Evolutionary conservation across 306 rosid species (phyloP).

Genomic region (Macrotyloma uniflorum): DNA sequence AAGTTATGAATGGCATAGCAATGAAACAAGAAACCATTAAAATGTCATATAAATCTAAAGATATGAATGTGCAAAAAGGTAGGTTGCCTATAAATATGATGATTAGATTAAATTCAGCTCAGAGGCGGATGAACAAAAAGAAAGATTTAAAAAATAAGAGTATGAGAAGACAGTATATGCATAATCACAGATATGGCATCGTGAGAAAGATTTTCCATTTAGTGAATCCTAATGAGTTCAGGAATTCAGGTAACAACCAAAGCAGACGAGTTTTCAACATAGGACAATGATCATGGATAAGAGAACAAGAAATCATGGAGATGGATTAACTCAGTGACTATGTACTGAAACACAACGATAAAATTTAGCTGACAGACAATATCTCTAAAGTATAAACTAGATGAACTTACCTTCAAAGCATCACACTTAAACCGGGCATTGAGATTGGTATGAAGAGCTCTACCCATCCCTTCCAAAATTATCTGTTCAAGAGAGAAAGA

Average conservation of each 20-base stretch:
- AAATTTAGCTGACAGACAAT: not conserved
- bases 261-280: not conserved
- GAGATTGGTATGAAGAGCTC: constrained; percentile 92
- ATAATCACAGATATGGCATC: constrained; percentile 19
- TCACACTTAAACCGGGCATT: constrained; percentile 85
- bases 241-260: constrained; percentile 5
- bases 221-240: constrained; percentile 21
- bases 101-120: not conserved
- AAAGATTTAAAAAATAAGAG: not conserved
- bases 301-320: constrained; percentile 22
- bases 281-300: not conserved
- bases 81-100: not conserved
- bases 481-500: constrained; percentile 56
- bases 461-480: constrained; percentile 98
- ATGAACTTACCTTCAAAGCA: constrained; percentile 75
- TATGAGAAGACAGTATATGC: not conserved
- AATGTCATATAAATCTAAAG: not conserved
- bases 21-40: not conserved
- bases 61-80: not conserved
- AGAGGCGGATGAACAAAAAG: not conserved
- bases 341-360: not conserved
- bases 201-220: not conserved
- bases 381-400: not conserved
- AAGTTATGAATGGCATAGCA: not conserved
- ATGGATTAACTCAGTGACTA: not conserved